Base-by-base conservation (phyloP, 1,284 basidiomycete species). In the Meira miltonrushii region DNA sequence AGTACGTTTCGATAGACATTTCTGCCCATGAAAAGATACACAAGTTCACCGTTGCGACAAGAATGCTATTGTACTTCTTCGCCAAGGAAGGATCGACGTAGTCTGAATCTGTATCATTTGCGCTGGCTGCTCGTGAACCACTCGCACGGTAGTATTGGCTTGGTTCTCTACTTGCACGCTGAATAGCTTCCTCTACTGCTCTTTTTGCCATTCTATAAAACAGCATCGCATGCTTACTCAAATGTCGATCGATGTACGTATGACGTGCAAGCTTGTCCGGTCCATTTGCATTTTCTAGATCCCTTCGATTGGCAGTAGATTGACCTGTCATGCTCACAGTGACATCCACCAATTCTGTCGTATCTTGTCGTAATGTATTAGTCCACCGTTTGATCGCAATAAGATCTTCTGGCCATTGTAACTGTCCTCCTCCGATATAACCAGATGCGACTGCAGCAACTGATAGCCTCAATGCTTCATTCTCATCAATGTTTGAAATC, bases 1-100 rank as follows among this genome's bases (percentile, higher is more conserved):
- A 37, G 12, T 50, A 50, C 2, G 47, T 15, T 50, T 50, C 47
- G 13, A 50, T 50, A 2, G 47, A 50, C n/a, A 50, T 15, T 10
- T 50, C 47, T 25, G 47, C 47, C 47, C 47, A 50, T 3, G 47
- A 25, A 50, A 50, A 50, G 15, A 50, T 50, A 13, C 23, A 25
- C 13, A 17, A 21, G 21, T 25, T 50, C 5, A 50, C 23, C 3
- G n/a, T 25, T 50, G 47, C 15, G 3, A 50, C 13, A 15, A 50
- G 47, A 15, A 50, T 15, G 9, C n/a, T 25, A 21, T 50, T 37
- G 9, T 25, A 25, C 47, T 25, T 15, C 6, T 21, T 25, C 47
- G 21, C 21, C 21, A 13, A 15, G 6, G 15, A 15, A 25, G 15
- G 15, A 21, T 50, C 47, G 21, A 50, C 21, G 23, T 4, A 25